Base-by-base conservation (phyloP, 2,329 filamentous ascomycete species). In the Domatiomyces catenatus region DNA sequence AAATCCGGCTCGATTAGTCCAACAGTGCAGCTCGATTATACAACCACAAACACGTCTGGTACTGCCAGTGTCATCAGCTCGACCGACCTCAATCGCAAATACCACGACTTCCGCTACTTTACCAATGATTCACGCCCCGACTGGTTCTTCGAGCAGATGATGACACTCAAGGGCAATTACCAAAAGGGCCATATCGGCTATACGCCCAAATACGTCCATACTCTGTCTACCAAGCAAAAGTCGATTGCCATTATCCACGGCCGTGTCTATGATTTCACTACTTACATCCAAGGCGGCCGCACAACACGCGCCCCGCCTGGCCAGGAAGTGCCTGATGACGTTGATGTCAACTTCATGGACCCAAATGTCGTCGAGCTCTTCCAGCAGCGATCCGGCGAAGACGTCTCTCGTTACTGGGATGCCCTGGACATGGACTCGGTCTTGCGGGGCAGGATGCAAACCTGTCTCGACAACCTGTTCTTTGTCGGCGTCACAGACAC, bases 401-500 rank as follows among this genome's bases (percentile, higher is more conserved):
- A 98, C 63, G 75, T 96, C 36, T 86, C 82, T 42, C 83, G 90
- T 64, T 80, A 84, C 60, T 98, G 87, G 86, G 73, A 89, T 44
- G 72, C 77, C 1, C 73, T 96, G 24, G 66, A 68, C 5, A 66
- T 94, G 45, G 72, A 76, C 52, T 43, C 69, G 0, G 72, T 63
- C 0, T 62, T 78, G 57, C 83, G 82, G 59, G 61, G 66, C 18
- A 75, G 81, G 32, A 93, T 94, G 86, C 73, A 81, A 63, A 72
- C 80, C 1, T 98, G 92, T 63, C 75, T 98, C 49, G 82, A 96
- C 69, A 94, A 95, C 59, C 75, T 98, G 39, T 98, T 96, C 71
- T 95, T 92, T 62, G 80, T 95, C 19, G 92, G 88, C 26, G 83
- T 93, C 55, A 74, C 94, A 2, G 92, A 98, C 64, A 96, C 90